These are phyloP conservation scores for Backusella macrospora DNA, from an alignment of 192 early-diverging fungal species.

Conservation along the genomic window DNA sequence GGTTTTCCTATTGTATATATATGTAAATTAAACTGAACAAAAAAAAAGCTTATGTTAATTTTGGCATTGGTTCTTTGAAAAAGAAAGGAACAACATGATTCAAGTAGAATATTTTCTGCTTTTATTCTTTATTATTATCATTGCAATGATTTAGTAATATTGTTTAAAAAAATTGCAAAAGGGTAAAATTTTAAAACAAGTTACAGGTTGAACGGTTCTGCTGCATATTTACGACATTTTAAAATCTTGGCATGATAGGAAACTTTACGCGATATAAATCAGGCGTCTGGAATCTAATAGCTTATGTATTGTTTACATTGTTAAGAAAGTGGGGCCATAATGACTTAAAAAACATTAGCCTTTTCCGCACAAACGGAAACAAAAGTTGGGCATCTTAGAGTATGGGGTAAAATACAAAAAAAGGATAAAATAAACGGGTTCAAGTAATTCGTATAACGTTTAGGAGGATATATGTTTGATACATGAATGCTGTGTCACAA, in stretches of 20 bases:
- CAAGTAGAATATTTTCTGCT: too few species aligned
- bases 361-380: background rate
- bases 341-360: background rate
- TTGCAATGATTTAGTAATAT: too few species aligned
- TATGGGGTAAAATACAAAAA: constrained; percentile 1
- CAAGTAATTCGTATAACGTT: constrained; percentile 6
- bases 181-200: background rate
- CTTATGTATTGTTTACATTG: background rate
- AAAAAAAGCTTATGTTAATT: too few species aligned
- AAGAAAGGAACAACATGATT: too few species aligned
- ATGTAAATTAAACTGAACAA: too few species aligned
- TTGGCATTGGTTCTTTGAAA: too few species aligned
- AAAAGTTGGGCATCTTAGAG: background rate
- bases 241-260: background rate
- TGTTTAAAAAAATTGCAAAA: background rate
- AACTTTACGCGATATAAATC: background rate
- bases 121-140: too few species aligned
- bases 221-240: background rate
- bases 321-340: background rate
- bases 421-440: background rate
- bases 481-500: background rate
- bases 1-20: too few species aligned
- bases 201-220: background rate
- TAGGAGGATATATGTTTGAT: constrained; percentile 2
- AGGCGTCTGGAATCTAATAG: background rate